Base-by-base conservation (phyloP, 805 yeast species). In the Metschnikowia picachoensis region DNA sequence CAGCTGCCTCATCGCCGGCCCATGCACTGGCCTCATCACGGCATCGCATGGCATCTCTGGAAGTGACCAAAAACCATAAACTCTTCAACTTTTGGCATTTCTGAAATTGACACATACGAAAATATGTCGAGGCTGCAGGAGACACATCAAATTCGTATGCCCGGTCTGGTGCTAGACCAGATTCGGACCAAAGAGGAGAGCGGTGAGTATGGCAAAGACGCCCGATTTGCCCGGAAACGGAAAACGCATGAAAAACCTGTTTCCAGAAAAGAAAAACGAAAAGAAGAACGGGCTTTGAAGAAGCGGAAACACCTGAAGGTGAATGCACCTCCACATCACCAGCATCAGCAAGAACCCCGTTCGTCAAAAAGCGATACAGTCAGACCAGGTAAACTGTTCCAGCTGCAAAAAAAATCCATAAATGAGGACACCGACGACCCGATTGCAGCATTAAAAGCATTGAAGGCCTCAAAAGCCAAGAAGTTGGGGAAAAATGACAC, bases 121-220 rank as follows among this genome's bases (percentile, higher is more conserved):
- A 20, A 20, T 11, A 51, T 50, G 52, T 43, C 48, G 10, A 42
- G 40, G 14, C 34, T 45, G 12, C 48, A 50, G 8, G 65, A 61
- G 20, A 42, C 44, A 20, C 79, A 76, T 51, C 76, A 71, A n/a
- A 80, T 79, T 43, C 69, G 80, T 47, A 64, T 81, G 17, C 86
- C 86, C 1, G 83, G 82, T 2, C 55, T 63, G 31, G 59, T 80
- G 14, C 58, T 81, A 38, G 84, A 82, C 51, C 79, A 78, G 60
- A 67, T 81, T 44, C 58, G 68, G 33, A 60, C 59, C 15, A 64
- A 57, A 11, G 67, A 76, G 60, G 73, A 66, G n/a, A 61, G 58
- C 20, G 77, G 78, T 16, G 77, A 69, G 29, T 69, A 67, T 35
- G 67, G 70, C 32, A 75, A 72, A 48, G 71, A 67, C 32, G 34